phyloP scores from a whole-genome alignment of 805 yeast genomes.

The Brettanomyces naardenensis region DNA sequence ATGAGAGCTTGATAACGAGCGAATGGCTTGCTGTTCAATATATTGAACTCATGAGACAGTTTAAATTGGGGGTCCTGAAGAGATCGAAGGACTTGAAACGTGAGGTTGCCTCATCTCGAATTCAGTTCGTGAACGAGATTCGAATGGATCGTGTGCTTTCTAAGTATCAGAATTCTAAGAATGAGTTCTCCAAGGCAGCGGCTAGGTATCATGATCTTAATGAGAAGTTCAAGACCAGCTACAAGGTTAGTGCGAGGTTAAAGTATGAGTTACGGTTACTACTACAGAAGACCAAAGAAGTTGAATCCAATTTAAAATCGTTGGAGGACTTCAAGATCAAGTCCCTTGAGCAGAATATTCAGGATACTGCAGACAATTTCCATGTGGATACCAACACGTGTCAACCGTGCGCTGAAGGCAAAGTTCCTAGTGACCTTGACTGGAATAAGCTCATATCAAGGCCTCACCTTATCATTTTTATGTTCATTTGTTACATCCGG shows the following conservation, averaged over 20 bases:
- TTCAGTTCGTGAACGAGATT: constrained; percentile 13
- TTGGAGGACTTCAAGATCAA: constrained; percentile 29
- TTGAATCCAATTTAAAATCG: constrained; percentile 44
- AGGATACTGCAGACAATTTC: constrained; percentile 1
- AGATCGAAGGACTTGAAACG: constrained; percentile 11
- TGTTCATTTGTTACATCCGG: constrained; percentile 1
- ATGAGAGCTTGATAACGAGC: constrained; percentile 7
- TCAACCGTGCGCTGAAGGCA: neutral
- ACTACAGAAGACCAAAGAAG: constrained; percentile 55
- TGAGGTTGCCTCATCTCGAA: constrained; percentile 12
- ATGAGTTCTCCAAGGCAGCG: constrained; percentile 13
- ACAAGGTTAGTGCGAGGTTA: constrained; percentile 49
- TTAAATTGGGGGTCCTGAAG: constrained; percentile 14
- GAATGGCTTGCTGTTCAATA: constrained; percentile 23
- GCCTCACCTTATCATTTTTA: constrained; percentile 1
- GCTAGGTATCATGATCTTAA: constrained; percentile 21
- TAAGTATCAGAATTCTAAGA: constrained; percentile 9
- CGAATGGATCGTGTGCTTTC: constrained; percentile 7
- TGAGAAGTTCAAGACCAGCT: constrained; percentile 40
- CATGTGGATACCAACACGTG: neutral
- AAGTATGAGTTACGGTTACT: constrained; percentile 59
- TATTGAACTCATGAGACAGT: constrained; percentile 12
- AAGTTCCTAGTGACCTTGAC: neutral
- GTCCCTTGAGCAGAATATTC: constrained; percentile 14
- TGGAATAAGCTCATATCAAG: constrained; percentile 4